Evolutionary conservation across 495 filamentous ascomycete species (phyloP).

Genomic region (Penicillium taxi): DNA sequence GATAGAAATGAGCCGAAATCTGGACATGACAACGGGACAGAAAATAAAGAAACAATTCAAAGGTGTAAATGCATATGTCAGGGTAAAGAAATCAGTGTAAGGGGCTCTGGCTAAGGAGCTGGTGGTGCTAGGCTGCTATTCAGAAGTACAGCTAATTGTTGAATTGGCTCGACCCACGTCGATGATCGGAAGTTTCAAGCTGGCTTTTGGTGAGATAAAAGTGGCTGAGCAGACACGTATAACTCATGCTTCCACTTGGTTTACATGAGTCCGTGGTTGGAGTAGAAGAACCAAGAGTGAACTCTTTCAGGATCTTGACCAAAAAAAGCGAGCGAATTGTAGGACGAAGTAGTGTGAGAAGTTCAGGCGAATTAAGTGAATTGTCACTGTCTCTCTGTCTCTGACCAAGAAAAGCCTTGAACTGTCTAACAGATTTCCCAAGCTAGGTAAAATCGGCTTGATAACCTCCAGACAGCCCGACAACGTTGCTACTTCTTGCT

Average conservation of each 20-base stretch:
- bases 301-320: constrained; percentile 4
- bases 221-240: constrained; percentile 2
- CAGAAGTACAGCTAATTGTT: constrained; percentile 18
- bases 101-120: constrained; percentile 13
- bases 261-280: constrained; percentile 36
- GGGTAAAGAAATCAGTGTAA: background rate
- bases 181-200: background rate
- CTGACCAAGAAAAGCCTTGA: constrained; percentile 20
- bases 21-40: background rate
- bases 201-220: no score
- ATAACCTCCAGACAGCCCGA: constrained; percentile 27
- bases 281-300: constrained; percentile 1
- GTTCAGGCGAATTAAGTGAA: constrained; percentile 39
- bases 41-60: background rate
- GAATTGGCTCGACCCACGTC: constrained; percentile 4
- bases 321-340: constrained; percentile 10
- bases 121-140: constrained; percentile 21
- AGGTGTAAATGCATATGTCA: constrained; percentile 1
- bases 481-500: constrained; percentile 44
- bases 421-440: constrained; percentile 39
- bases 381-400: constrained; percentile 30
- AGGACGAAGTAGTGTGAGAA: constrained; percentile 19
- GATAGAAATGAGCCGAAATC: background rate
- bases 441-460: constrained; percentile 40
- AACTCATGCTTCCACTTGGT: constrained; percentile 20